phyloP scores from a whole-genome alignment of 306 rosid species.

The Pterocarpus macrocarpus region DNA sequence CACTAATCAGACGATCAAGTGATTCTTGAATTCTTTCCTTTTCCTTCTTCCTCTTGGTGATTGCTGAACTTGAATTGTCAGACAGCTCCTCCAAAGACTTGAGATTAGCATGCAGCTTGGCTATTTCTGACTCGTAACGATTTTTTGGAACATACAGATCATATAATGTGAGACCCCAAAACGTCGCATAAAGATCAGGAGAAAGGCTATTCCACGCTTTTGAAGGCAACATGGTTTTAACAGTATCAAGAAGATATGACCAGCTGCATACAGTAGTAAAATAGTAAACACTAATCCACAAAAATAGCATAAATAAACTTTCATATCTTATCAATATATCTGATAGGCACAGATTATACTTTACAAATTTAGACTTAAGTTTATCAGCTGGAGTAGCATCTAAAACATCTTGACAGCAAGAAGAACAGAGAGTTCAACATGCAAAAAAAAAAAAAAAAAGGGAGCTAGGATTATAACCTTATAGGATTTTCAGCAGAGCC shows the following conservation, averaged over 20 bases:
- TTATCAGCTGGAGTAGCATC: conserved; percentile 39
- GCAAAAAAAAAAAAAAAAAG: neutral
- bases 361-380: conserved; percentile 9
- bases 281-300: neutral
- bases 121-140: conserved; percentile 89
- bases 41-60: conserved; percentile 93
- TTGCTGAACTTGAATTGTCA: conserved; percentile 97
- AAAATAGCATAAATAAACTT: conserved; percentile 22
- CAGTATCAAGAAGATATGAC: conserved; percentile 84
- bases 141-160: conserved; percentile 93
- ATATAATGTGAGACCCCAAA: conserved; percentile 99
- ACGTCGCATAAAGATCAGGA: conserved; percentile 94
- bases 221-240: conserved; percentile 88
- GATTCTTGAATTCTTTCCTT: conserved; percentile 99
- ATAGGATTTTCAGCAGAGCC: conserved; percentile 70
- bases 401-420: neutral
- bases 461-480: conserved; percentile 51
- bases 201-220: conserved; percentile 99
- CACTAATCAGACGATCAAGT: conserved; percentile 85
- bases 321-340: conserved; percentile 27
- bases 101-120: conserved; percentile 87
- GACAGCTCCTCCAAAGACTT: conserved; percentile 95
- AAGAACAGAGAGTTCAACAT: neutral
- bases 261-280: conserved; percentile 66
- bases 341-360: neutral